Evolutionary conservation across 306 rosid species (phyloP).

Genomic region (Argentina anserina): DNA sequence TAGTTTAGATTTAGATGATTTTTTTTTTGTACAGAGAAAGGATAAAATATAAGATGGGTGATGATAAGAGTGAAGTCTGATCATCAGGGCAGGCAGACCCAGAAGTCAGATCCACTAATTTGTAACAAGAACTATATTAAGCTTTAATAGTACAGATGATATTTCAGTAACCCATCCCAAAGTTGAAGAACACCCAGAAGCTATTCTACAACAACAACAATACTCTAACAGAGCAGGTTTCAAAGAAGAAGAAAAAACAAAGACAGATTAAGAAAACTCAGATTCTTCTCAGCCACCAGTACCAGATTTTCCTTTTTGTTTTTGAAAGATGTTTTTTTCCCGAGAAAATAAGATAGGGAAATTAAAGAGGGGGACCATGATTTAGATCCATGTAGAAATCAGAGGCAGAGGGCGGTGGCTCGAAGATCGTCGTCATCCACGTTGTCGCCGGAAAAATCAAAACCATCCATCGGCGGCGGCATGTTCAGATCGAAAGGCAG

Average conservation of each 20-base stretch:
- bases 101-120: slow-evolving; percentile 33
- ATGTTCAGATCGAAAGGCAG: slow-evolving; percentile 81
- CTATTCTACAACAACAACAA: slow-evolving; percentile 48
- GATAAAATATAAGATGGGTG: background rate
- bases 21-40: slow-evolving; percentile 35
- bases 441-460: slow-evolving; percentile 23
- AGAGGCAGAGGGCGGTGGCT: slow-evolving; percentile 65
- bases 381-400: slow-evolving; percentile 23
- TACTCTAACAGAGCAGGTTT: slow-evolving; percentile 31
- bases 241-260: background rate
- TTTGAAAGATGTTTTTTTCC: slow-evolving; percentile 37
- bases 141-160: slow-evolving; percentile 39
- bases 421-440: slow-evolving; percentile 42
- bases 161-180: slow-evolving; percentile 30
- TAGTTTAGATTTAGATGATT: slow-evolving; percentile 33
- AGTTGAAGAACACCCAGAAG: slow-evolving; percentile 28
- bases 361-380: slow-evolving; percentile 15
- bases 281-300: slow-evolving; percentile 34
- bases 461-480: slow-evolving; percentile 48
- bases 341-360: slow-evolving; percentile 29
- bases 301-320: slow-evolving; percentile 1
- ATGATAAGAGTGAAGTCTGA: background rate
- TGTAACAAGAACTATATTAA: slow-evolving; percentile 40
- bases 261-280: slow-evolving; percentile 2
- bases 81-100: background rate